Percentiles rank a stretch among this genome's conserved stretches.
Conservation (phyloP, 768 basidiomycete species). For the Xanthoconium purpureum region DNA sequence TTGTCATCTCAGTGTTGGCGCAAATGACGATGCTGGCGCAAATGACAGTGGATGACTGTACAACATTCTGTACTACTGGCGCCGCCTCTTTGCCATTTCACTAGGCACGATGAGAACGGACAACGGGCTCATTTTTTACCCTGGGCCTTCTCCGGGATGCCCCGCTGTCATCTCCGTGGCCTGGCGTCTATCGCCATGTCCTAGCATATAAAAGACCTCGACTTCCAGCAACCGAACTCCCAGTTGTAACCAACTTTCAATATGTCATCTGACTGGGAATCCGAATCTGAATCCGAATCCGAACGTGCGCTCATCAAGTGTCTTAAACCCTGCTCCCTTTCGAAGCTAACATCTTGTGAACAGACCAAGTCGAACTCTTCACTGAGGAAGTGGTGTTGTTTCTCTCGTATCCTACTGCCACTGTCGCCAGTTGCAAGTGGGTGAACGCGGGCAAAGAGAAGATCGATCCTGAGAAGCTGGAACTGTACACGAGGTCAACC, state of each 20-base stretch:
- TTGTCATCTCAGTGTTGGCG: no score
- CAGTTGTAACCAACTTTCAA: not conserved
- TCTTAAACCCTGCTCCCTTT: not conserved
- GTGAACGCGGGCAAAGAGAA: not conserved
- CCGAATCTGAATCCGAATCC: not conserved
- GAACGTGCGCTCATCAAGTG: not conserved
- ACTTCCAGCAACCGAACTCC: no score
- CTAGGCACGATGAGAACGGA: no score
- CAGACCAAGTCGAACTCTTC: not conserved
- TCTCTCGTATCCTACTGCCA: not conserved
- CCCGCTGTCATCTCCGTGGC: not conserved
- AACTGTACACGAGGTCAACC: not conserved
- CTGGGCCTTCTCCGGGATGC: no score
- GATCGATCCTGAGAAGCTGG: not conserved
- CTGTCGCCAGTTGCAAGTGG: not conserved
- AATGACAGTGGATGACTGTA: no score
- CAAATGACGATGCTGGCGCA: no score
- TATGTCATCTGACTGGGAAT: not conserved
- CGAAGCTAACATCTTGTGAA: not conserved
- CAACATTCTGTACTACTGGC: no score
- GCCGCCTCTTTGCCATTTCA: no score
- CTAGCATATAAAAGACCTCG: no score
- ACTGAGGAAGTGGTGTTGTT: not conserved
- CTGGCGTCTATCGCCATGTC: no score
- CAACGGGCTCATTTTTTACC: no score